phyloP scores from a whole-genome alignment of 106 monocot genomes.

The Dioscorea zingiberensis region DNA sequence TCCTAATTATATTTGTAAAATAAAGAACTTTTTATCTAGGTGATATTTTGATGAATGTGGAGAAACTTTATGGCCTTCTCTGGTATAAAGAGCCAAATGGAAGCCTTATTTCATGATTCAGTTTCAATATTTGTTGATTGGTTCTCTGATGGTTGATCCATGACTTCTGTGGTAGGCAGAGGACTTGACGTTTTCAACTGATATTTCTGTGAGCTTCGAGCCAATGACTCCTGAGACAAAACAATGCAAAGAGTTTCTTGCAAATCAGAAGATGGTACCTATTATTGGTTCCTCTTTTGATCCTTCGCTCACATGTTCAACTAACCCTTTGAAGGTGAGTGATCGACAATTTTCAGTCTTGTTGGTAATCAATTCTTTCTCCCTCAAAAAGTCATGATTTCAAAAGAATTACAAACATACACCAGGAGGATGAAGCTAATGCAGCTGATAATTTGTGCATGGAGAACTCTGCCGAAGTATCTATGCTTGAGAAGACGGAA shows the following conservation, averaged over 20 bases:
- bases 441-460: background rate
- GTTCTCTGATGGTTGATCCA: background rate
- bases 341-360: background rate
- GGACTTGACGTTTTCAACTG: background rate
- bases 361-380: background rate
- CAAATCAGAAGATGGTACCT: slow-evolving; percentile 1
- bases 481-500: slow-evolving; percentile 10
- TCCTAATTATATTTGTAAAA: background rate
- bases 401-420: background rate
- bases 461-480: slow-evolving; percentile 5
- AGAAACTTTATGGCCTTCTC: background rate
- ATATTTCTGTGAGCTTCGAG: background rate
- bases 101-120: background rate
- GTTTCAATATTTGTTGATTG: background rate
- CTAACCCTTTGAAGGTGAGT: background rate
- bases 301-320: background rate
- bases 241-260: background rate
- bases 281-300: slow-evolving; percentile 1
- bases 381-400: background rate
- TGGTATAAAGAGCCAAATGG: background rate
- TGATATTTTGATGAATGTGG: background rate
- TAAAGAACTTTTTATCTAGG: background rate
- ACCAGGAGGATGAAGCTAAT: slow-evolving; percentile 4
- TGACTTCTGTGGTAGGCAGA: slow-evolving; percentile 8
- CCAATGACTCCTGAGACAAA: background rate